Base-by-base conservation (phyloP, 148 eudicot species). In the Mesembryanthemum crystallinum region DNA sequence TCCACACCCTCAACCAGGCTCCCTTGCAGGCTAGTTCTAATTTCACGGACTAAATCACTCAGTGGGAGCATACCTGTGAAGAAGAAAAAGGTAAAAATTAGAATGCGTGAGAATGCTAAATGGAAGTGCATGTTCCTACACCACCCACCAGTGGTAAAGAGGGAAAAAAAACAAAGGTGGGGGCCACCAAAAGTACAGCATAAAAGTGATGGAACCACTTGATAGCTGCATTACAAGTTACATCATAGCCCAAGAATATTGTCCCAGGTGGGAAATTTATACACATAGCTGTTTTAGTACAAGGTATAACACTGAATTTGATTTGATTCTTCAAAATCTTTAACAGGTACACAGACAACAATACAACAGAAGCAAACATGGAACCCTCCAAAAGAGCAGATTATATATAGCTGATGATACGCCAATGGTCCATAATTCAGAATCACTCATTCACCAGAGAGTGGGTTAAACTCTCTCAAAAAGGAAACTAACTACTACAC, bases 61-160 rank as follows among this genome's bases (percentile, higher is more conserved):
- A 92, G 75, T 65, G 90, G 86, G 64, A 91, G 94, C 98, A 89
- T 95, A 80, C 99, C 99, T 95, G 88, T 67, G 14, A 71, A 42
- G 29, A 4, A 8, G 30, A 67, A 78, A 21, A 35, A 62, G 24
- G 49, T 9, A 24, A 13, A 47, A 18, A 13, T 33, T 55, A 62
- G n/a, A 73, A 73, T 32, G 71, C 20, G 49, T 35, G 28, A 49
- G 29, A 60, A 74, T 13, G 60, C 8, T 20, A 62, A 3, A 33
- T 32, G 18, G 37, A 67, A 64, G 20, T 64, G 43, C 61, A 57
- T 7, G 2, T 4, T n/a, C 61, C 47, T 21, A 17, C 52, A 29
- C 4, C 43, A 47, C 3, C n/a, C 20, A 17, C 75, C 37, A 33
- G 1, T 37, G 17, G 15, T 28, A 62, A 62, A 39, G 35, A 33